Base-by-base conservation (phyloP, 169 alveolate species). In the Babesia ovata region DNA sequence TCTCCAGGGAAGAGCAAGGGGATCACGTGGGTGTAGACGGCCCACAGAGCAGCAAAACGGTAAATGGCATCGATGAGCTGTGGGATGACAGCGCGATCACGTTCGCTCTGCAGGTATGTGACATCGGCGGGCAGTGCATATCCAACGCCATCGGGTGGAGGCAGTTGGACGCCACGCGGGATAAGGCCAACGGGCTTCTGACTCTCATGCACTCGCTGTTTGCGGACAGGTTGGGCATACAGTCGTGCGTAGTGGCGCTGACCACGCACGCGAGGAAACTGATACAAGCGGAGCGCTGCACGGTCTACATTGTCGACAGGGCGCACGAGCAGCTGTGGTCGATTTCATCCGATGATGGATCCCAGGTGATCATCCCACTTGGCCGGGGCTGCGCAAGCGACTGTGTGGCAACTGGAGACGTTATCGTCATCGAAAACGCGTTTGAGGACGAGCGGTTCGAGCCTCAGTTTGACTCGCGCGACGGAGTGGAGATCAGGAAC, bases 131-230 rank as follows among this genome's bases (percentile, higher is more conserved):
- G 29, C 71, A 60, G 58, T 69, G 78, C 24, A 79, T 79, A 29
- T 66, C 74, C 24, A 73, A 72, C 33, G 77, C 85, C 1, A 71
- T 73, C 52, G 75, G 71, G 8, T 63, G 77, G 85, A 48, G 82
- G 46, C 79, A 82, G 46, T 26, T 82, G 48, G 82, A 73, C 17
- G 74, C 83, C 17, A 73, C 74, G 4, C 36, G 79, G 9, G 85
- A 71, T 52, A 72, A 62, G 79, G 77, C 85, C 13, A 70, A 82
- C 48, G 77, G 85, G n/a, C 53, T 82, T n/a, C 28, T 82, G 66
- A 67, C 89, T 7, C 70, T 82, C 58, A 82, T 82, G 89, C 89
- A 82, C 75, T 82, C 89, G 26, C 66, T 82, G 33, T 82, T 73
- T 53, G 66, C 86, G 9, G 89, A 82, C 36, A 62, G 73, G 53